Base-by-base conservation (phyloP, 768 basidiomycete genomes). In the Phaeotremella fagi region DNA sequence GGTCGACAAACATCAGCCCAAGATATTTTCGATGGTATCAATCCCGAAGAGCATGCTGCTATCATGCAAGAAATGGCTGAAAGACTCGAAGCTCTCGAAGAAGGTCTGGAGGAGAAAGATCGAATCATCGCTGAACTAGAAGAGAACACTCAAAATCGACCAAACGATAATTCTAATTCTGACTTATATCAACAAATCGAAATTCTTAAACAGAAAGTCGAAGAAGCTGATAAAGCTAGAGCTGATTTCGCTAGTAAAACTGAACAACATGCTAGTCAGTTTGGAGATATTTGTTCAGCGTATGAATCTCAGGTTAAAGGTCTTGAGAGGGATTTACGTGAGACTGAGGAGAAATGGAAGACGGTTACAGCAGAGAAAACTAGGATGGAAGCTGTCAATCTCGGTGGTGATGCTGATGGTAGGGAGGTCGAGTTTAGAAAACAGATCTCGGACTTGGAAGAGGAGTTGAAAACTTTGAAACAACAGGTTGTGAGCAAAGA, bases 271-370 rank as follows among this genome's bases (percentile, higher is more conserved):
- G 69, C 70, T 16, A 51, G 53, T 15, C 48, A 60, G 28, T 71
- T 71, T 45, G 61, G 62, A 0, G 65, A 71, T 44, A 70, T 69
- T 24, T 69, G 66, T 33, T 42, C 50, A 1, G 67, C 55, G 9
- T 71, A 68, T 36, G 69, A 73, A 41, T 53, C 50, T 4, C 66
- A 72, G 36, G 66, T 73, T 25, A 53, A 51, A 25, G 44, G 27
- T 9, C 47, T 70, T 23, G 66, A 67, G 47, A 45, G 22, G 43
- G 57, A 62, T 22, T 53, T 70, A 15, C 38, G 28, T 4, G 46
- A 16, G 22, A 48, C 57, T 23, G 38, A 44, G 46, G 28, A 36
- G 24, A 61, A 68, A 31, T 44, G 43, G 6, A 25, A 58, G 45
- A 51, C 59, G 50, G 24, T 72, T 6, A 35, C 48, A 24, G 33